Evolutionary conservation across 768 basidiomycete species (phyloP).

Genomic region (Auriscalpium microsporum): DNA sequence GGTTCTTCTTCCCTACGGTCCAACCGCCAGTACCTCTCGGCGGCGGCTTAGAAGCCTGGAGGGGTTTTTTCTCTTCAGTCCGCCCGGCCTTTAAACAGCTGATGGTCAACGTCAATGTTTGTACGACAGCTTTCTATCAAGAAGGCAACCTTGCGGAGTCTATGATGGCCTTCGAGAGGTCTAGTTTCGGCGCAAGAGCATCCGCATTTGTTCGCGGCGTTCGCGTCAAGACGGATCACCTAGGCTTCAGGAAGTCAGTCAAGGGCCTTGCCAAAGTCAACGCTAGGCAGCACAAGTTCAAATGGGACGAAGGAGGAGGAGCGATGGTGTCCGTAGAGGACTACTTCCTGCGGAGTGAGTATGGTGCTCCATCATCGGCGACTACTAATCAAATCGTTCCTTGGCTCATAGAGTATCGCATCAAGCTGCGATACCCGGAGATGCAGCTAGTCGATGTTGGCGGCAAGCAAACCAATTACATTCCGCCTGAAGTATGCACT

Average conservation of each 20-base stretch:
- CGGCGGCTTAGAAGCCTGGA: slow-evolving; percentile 54
- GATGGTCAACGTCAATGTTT: slow-evolving; percentile 51
- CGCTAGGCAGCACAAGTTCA: slow-evolving; percentile 33
- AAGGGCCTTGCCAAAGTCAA: slow-evolving; percentile 39
- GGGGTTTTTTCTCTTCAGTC: slow-evolving; percentile 36
- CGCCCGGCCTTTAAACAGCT: slow-evolving; percentile 33
- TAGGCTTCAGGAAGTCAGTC: slow-evolving; percentile 70
- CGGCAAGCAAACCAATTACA: slow-evolving; percentile 30
- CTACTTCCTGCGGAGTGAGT: slow-evolving; percentile 39
- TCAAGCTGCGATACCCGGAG: slow-evolving; percentile 29
- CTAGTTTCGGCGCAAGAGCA: slow-evolving; percentile 51
- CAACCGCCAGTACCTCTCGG: slow-evolving; percentile 26
- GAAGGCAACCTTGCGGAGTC: slow-evolving; percentile 35
- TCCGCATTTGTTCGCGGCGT: slow-evolving; percentile 59
- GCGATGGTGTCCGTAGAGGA: slow-evolving; percentile 34
- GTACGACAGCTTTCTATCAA: slow-evolving; percentile 38
- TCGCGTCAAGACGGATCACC: slow-evolving; percentile 56
- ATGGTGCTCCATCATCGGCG: neutral
- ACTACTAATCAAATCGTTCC: neutral
- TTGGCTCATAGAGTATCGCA: slow-evolving; percentile 32
- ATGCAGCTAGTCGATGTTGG: slow-evolving; percentile 43
- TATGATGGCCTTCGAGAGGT: slow-evolving; percentile 33
- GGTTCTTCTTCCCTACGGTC: slow-evolving; percentile 40
- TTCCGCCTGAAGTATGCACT: slow-evolving; percentile 42
- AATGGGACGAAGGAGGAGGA: slow-evolving; percentile 30